Base-by-base conservation (phyloP, 352 stramenopile species). In the Globisporangium mamillatum region DNA sequence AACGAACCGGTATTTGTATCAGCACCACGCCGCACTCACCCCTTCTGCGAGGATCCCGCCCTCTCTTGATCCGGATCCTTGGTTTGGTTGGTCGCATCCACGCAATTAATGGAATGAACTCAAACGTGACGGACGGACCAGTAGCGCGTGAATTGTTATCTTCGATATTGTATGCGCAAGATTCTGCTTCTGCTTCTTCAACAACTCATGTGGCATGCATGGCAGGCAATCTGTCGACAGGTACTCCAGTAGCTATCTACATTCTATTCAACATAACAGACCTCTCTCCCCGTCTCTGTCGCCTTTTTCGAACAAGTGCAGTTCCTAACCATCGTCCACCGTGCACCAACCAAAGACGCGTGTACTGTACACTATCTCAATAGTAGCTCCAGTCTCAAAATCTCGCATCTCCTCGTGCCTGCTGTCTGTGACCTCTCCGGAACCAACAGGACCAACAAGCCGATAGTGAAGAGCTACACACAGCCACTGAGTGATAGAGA, bases 281-380 rank as follows among this genome's bases (percentile, higher is more conserved):
- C n/a, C 3, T n/a, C 22, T n/a, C 9, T 29, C 20, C 3, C 27
- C 20, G 29, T 56, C 50, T 25, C 50, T 56, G 3, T 4, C 10
- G 18, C n/a, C 34, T 27, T 34, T 56, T 38, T 54, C 18, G 18
- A 58, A 63, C 36, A 27, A 8, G 59, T 18, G n/a, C 27, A 7
- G 22, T 54, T 72, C 57, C 36, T 57, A 70, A 56, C 67, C 12
- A 48, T 63, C 73, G 34, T 12, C n/a, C 62, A 63, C 22, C 58
- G 66, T 74, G 71, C 74, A 84, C 78, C 78, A 86, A 84, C 74
- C 78, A 86, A 75, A 76, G 38, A 22, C 1, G 0, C 4, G 5
- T 6, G 5, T 63, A 71, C 66, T 5, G 60, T 68, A 20, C 0
- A 3, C 1, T 0, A 24, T 22, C 25, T 18, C 3, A 70, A 67